These are phyloP conservation scores for Dryadomyces quercivorus DNA, from an alignment of 2,329 filamentous ascomycete genomes.

Conservation along the genomic window DNA sequence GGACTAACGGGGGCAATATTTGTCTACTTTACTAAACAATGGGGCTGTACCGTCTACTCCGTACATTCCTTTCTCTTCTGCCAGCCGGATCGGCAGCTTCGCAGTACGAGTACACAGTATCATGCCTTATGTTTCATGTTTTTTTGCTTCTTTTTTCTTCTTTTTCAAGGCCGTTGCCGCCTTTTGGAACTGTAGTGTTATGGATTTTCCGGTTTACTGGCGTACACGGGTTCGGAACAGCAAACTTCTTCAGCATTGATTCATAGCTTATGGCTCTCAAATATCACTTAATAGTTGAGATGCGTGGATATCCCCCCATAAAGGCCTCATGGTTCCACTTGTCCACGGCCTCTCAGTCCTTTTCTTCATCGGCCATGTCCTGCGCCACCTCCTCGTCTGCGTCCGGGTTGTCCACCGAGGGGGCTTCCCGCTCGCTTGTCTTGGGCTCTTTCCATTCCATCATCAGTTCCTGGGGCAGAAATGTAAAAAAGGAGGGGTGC, in stretches of 20 bases:
- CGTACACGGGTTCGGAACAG: background rate
- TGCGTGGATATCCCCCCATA: background rate
- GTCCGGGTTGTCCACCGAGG: slow-evolving; percentile 27
- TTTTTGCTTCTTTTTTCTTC: background rate
- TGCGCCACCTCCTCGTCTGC: slow-evolving; percentile 16
- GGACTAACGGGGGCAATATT: too few relatives aligned
- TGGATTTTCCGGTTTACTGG: background rate
- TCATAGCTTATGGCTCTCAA: background rate
- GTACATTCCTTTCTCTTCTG: too few relatives aligned
- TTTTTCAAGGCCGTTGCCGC: background rate
- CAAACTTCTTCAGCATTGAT: background rate
- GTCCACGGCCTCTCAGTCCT: background rate
- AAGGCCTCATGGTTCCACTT: background rate
- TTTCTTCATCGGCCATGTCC: slow-evolving; percentile 11
- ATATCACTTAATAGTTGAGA: background rate
- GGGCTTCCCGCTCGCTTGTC: slow-evolving; percentile 29
- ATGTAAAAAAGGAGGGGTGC: slow-evolving; percentile 50
- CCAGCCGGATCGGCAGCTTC: too few relatives aligned
- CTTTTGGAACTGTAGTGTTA: background rate
- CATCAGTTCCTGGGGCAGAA: slow-evolving; percentile 60
- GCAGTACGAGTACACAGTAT: too few relatives aligned
- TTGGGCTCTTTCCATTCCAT: slow-evolving; percentile 47
- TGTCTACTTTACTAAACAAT: too few relatives aligned
- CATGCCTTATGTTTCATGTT: background rate
- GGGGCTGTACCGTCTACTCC: too few relatives aligned